A percentile compares a stretch with the other conserved stretches of the same genome.
phyloP scores from a whole-genome alignment of 345 rosid genomes.

The Ceriops decandra region DNA sequence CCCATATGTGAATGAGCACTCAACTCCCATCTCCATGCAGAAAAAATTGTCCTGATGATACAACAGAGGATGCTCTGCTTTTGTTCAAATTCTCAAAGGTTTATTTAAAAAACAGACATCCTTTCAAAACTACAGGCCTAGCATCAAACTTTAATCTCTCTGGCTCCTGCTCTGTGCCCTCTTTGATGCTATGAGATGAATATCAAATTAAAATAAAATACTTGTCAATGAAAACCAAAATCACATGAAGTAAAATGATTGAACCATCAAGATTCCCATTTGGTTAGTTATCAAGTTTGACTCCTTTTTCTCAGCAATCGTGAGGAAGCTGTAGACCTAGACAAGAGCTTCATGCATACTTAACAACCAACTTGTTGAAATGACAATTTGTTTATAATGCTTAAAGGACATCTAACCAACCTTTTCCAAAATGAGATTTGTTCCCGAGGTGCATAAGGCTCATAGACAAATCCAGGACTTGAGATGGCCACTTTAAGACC shows the following conservation, averaged over 20 bases:
- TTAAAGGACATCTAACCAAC: conserved; percentile 30
- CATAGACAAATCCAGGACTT: conserved; percentile 90
- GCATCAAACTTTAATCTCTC: background rate
- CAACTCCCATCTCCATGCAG: background rate
- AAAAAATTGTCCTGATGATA: background rate
- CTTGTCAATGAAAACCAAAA: background rate
- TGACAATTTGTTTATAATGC: too few species aligned
- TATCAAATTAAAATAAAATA: background rate
- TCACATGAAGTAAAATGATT: background rate
- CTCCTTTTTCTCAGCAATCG: background rate
- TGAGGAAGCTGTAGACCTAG: conserved; percentile 5
- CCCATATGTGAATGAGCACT: background rate
- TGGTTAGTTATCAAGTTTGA: background rate
- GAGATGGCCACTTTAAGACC: conserved; percentile 58
- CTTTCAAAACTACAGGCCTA: background rate
- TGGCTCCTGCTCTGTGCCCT: background rate
- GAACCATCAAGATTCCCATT: conserved; percentile 5
- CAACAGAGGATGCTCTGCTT: background rate
- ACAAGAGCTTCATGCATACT: conserved; percentile 1
- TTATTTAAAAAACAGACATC: background rate
- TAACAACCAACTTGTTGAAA: background rate
- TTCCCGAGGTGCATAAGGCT: conserved; percentile 68
- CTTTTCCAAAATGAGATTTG: conserved; percentile 74
- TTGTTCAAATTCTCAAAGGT: background rate
- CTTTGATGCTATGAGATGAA: background rate